Base-by-base conservation (phyloP, 108 stramenopile species). In the Conticribra guillardii region DNA sequence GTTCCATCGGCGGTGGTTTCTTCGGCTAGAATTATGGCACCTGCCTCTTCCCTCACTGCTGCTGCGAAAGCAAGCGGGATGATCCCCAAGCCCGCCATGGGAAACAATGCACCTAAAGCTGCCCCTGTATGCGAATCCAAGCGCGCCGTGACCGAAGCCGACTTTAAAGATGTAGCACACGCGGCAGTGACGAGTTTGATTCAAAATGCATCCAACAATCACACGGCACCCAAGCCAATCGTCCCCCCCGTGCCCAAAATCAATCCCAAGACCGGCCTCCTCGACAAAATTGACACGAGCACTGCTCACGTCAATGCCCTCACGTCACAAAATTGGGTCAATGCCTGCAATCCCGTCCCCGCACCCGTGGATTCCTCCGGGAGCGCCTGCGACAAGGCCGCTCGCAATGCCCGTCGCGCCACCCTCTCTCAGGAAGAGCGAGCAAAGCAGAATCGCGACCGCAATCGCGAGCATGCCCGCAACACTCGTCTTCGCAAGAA, bases 401-500 rank as follows among this genome's bases (percentile, higher is more conserved):
- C 82, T 18, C 67, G 70, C 24, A 83, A 89, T 16, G 85, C 87
- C 8, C 74, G 89, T 16, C 79, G 93, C 30, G 85, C 84, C 22
- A 92, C 81, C 57, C 76, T 95, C 24, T 88, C 94, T 23, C 86
- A 91, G 24, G 94, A 95, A 71, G 94, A 95, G 70, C 82, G 94
- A 24, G 91, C 91, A 3, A 85, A 89, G 54, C 91, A 93, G 75
- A 93, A 95, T 53, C 90, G 96, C 26, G 96, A 97, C 67, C 82
- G 96, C n/a, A 97, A 97, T 66, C 74, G 94, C 44, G 96, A 97
- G 60, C 96, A 97, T 74, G 96, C 96, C 26, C 82, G 92, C 31
- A 97, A 97, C 74, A 97, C 96, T 17, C 79, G 96, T 29, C 77
- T 93, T 24, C 84, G 96, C 27, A 97, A 97, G 76, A 97, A 97